These are phyloP conservation scores for Colletotrichum sp. DNA, from an alignment of 2,329 filamentous ascomycete genomes.

Conservation along the genomic window DNA sequence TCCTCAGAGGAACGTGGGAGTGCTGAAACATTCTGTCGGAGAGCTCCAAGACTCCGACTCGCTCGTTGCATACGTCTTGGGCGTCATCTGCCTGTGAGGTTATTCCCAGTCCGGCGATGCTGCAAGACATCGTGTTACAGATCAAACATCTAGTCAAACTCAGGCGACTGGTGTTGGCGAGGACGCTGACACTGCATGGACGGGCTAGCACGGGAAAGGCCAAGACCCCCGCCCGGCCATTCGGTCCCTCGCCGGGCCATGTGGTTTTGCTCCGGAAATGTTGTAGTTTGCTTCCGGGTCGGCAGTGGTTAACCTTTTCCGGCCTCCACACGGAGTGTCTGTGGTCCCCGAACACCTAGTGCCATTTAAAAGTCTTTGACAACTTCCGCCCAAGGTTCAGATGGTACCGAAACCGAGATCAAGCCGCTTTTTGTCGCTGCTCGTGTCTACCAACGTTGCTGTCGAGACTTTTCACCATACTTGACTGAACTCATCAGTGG, in stretches of 20 bases:
- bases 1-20: neutral
- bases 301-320: constrained; percentile 8
- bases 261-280: constrained; percentile 15
- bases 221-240: neutral
- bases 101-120: constrained; percentile 13
- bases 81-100: neutral
- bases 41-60: neutral
- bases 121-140: neutral
- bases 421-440: neutral
- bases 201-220: neutral
- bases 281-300: neutral
- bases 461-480: neutral
- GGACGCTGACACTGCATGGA: neutral
- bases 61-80: neutral
- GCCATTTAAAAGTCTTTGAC: constrained; percentile 1
- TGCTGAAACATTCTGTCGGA: neutral
- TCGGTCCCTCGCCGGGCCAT: neutral
- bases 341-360: neutral
- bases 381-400: neutral
- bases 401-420: neutral
- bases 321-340: neutral
- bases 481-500: neutral
- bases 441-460: neutral
- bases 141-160: neutral
- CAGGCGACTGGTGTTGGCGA: neutral